A percentile compares a stretch with the other conserved stretches of the same genome.
These are phyloP conservation scores for Achlya hypogyna DNA, from an alignment of 352 stramenopile species.

Conservation along the genomic window DNA sequence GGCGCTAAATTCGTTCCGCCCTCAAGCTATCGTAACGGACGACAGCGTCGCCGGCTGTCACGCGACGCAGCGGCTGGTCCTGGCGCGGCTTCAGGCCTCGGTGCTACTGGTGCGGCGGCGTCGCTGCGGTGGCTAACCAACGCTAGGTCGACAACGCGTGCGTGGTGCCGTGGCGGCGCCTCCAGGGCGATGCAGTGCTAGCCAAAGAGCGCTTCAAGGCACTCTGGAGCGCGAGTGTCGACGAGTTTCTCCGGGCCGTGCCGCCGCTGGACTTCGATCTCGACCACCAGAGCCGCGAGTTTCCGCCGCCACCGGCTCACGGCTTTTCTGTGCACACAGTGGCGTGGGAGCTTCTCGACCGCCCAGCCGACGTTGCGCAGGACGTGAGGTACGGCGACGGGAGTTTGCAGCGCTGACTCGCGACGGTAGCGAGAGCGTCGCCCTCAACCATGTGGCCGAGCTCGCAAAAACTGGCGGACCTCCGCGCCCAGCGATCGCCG, in stretches of 20 bases:
- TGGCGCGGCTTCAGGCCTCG: not conserved
- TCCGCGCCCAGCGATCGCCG: not conserved
- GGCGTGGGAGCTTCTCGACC: not conserved
- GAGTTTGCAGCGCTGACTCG: not conserved
- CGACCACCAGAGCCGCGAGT: not conserved
- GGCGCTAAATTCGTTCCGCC: not conserved
- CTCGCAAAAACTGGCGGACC: not conserved
- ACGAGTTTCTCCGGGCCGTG: not conserved
- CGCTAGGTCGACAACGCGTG: conserved; percentile 5
- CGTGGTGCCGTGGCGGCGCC: not conserved
- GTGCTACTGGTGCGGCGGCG: not conserved
- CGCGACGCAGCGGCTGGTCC: not conserved
- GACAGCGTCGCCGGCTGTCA: not conserved
- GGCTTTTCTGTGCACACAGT: not conserved
- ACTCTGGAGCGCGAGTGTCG: not conserved
- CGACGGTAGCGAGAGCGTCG: not conserved
- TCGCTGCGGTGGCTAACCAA: not conserved
- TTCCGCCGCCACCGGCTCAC: not conserved
- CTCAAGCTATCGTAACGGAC: not conserved
- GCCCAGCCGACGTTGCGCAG: not conserved
- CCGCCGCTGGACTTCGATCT: not conserved
- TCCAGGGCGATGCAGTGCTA: not conserved
- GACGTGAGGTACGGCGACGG: not conserved
- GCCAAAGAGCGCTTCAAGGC: not conserved
- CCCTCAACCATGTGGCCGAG: not conserved